Evolutionary conservation across 257 asterid species (phyloP), one percentile per base, ranked within the genome.

Genomic region (Salvia hispanica): DNA sequence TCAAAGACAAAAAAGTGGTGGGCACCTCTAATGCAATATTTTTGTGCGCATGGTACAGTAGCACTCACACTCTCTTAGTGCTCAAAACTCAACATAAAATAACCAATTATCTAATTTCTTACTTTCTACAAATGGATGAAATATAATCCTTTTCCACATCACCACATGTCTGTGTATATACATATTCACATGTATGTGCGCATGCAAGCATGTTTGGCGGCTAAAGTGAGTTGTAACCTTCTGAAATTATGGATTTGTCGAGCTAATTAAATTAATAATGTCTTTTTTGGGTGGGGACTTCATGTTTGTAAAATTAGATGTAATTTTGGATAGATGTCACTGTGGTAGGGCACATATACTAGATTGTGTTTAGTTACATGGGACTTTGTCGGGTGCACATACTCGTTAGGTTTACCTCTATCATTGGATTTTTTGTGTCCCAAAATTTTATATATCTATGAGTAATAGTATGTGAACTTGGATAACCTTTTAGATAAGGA

Each of bases 131-230:
- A 65, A n/a, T 14, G 2, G 31, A 25, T 2, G 31, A 25, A 25
- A 25, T 25, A 25, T 25, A 36, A 15, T 10, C 2, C 18, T 36
- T 8, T 65, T 59, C 34, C 45, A 44, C 62, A 67, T 25, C 31
- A 25, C 31, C 31, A 25, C 31, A 25, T 25, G 31, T 43, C 3
- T 40, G n/a, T 40, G n/a, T 56, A n/a, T 34, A 52, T 52, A 42
- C 42, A 1, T 50, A 15, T 3, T 6, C 59, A 9, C 15, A 18
- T 56, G 13, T 48, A 13, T 63, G 58, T 58, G 64, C 56, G 90
- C 95, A 79, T 86, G 91, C 92, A 77, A 78, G 80, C 82, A 76
- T 86, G 83, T 76, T 61, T 85, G 91, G 88, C 92, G 97, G 96
- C 96, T 89, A 80, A 82, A 79, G 80, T 60, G 73, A 77, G 57